Evolutionary conservation across 108 stramenopile genomes (phyloP).

Genomic region (Halocafeteria seosinensis): DNA sequence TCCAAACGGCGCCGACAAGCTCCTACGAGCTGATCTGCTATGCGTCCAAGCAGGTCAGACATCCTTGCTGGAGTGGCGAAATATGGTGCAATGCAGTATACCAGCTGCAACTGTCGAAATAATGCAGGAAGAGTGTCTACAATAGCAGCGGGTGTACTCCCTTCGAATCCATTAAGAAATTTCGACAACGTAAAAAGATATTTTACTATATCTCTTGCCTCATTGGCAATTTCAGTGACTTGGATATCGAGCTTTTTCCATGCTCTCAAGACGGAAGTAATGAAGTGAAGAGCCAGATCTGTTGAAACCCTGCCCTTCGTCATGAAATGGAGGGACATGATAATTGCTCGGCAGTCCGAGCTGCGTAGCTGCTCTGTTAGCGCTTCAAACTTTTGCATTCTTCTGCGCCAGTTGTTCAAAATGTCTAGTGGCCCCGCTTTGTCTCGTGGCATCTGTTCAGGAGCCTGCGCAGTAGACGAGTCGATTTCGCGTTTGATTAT

Average conservation of each 20-base stretch:
- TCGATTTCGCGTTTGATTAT: too few species aligned
- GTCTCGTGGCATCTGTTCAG: too few species aligned
- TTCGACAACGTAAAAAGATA: slow-evolving; percentile 39
- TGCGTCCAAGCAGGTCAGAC: slow-evolving; percentile 43
- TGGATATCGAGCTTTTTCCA: slow-evolving; percentile 41
- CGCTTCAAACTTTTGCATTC: slow-evolving; percentile 34
- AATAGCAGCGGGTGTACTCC: slow-evolving; percentile 29
- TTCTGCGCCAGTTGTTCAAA: slow-evolving; percentile 37
- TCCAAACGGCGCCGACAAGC: slow-evolving; percentile 29
- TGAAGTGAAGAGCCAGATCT: neutral
- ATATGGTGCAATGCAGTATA: slow-evolving; percentile 39
- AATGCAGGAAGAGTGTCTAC: slow-evolving; percentile 40
- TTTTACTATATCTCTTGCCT: slow-evolving; percentile 48
- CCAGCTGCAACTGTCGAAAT: slow-evolving; percentile 43
- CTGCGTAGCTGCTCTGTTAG: slow-evolving; percentile 49
- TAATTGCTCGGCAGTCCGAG: slow-evolving; percentile 26
- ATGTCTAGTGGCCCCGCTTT: slow-evolving; percentile 39
- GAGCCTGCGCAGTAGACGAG: too few species aligned
- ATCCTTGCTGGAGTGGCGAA: slow-evolving; percentile 42
- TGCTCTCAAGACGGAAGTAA: neutral
- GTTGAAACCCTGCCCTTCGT: slow-evolving; percentile 12
- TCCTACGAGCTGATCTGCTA: slow-evolving; percentile 37
- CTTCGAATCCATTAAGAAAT: slow-evolving; percentile 36
- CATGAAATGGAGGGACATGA: slow-evolving; percentile 19
- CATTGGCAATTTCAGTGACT: slow-evolving; percentile 48